Evolutionary conservation across 2,329 filamentous ascomycete genomes (phyloP).

Genomic region (Dothideomycetes sp.): DNA sequence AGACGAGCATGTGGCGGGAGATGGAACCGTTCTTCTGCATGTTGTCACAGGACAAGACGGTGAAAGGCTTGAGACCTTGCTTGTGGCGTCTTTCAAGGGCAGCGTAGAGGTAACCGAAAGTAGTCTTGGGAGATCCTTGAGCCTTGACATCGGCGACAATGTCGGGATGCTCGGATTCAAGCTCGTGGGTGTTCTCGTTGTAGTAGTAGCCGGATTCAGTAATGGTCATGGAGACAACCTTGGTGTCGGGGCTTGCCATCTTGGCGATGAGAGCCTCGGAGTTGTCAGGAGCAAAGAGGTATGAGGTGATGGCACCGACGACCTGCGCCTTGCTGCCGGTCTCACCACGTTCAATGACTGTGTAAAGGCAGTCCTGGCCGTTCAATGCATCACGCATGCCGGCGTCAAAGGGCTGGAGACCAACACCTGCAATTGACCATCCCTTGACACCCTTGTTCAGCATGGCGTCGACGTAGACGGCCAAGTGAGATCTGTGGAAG

Average conservation of each 20-base stretch:
- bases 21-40: constrained; percentile 50
- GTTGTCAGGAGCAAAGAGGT: constrained; percentile 44
- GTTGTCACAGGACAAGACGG: constrained; percentile 48
- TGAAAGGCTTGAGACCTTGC: constrained; percentile 43
- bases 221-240: constrained; percentile 48
- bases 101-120: constrained; percentile 46
- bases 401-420: constrained; percentile 42
- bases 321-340: constrained; percentile 41
- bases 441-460: constrained; percentile 37
- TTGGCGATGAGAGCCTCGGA: constrained; percentile 45
- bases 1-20: constrained; percentile 43
- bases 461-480: constrained; percentile 44
- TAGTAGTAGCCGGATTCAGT: constrained; percentile 51
- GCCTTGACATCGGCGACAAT: constrained; percentile 42
- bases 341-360: constrained; percentile 46
- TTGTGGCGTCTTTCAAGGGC: constrained; percentile 39
- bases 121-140: constrained; percentile 37
- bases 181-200: constrained; percentile 49
- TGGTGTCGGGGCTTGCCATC: constrained; percentile 47
- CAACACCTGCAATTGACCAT: constrained; percentile 46
- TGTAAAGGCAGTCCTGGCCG: constrained; percentile 45
- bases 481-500: constrained; percentile 47
- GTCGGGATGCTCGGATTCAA: constrained; percentile 40
- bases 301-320: constrained; percentile 45
- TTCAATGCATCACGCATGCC: constrained; percentile 43